Conservation (phyloP, 2,329 filamentous ascomycete genomes). For the Teratosphaeria destructans region DNA sequence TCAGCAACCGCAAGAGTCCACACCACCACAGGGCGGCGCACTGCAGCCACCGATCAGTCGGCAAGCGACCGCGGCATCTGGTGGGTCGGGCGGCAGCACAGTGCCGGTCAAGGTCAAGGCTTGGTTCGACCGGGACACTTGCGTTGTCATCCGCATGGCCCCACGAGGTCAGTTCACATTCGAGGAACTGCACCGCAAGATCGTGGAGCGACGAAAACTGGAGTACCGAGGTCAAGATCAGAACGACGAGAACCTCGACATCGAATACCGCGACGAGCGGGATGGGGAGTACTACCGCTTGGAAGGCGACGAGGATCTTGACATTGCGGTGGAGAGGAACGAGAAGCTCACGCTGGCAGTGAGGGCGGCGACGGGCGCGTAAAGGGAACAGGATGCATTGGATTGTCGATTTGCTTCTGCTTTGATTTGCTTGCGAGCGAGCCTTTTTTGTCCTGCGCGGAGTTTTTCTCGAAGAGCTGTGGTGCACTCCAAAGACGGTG, state of each 20-base stretch:
- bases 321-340: slow-evolving; percentile 70
- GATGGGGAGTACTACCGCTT: slow-evolving; percentile 65
- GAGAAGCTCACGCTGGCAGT: slow-evolving; percentile 67
- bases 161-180: slow-evolving; percentile 58
- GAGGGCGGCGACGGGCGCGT: slow-evolving; percentile 14
- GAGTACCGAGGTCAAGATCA: slow-evolving; percentile 28
- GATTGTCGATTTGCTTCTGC: background rate
- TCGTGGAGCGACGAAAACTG: slow-evolving; percentile 74
- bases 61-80: slow-evolving; percentile 9
- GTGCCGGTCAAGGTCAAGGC: slow-evolving; percentile 77
- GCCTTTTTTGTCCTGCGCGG: background rate
- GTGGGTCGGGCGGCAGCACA: slow-evolving; percentile 32
- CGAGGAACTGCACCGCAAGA: slow-evolving; percentile 69
- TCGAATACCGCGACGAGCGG: slow-evolving; percentile 79
- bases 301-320: slow-evolving; percentile 69
- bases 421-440: background rate
- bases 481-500: background rate
- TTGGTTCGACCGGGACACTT: slow-evolving; percentile 74
- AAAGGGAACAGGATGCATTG: background rate
- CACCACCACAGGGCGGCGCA: background rate
- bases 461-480: background rate
- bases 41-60: slow-evolving; percentile 3
- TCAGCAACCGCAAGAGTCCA: slow-evolving; percentile 4
- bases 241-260: slow-evolving; percentile 48
- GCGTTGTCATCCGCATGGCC: slow-evolving; percentile 83